Conservation (phyloP, 2,329 filamentous ascomycete genomes). For the Bipolaris zeicola region DNA sequence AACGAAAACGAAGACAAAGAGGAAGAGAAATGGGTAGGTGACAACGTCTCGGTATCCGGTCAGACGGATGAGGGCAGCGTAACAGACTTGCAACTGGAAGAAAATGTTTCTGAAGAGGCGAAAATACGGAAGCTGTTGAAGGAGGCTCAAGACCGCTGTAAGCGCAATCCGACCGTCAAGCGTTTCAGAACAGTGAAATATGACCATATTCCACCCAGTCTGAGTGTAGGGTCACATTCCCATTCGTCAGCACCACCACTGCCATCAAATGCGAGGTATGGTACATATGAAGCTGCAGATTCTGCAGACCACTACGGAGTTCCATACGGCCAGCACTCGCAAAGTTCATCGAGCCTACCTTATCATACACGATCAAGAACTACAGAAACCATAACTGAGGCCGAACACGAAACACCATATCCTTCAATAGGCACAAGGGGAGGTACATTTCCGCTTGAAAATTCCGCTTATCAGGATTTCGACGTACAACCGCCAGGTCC, state of each 20-base stretch:
- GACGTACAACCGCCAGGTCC: too few relatives aligned
- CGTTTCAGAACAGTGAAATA: constrained; percentile 25
- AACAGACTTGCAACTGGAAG: constrained; percentile 23
- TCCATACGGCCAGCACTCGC: background rate
- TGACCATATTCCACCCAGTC: constrained; percentile 4
- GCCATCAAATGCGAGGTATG: background rate
- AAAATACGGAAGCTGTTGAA: constrained; percentile 32
- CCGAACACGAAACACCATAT: background rate
- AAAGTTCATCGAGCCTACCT: background rate
- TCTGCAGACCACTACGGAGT: background rate
- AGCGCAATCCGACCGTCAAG: constrained; percentile 29
- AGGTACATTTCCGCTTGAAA: background rate
- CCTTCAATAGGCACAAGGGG: background rate
- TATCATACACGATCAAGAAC: background rate
- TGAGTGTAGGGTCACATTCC: background rate
- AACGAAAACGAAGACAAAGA: background rate
- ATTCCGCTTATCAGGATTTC: too few relatives aligned
- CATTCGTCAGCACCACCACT: background rate
- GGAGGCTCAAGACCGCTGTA: constrained; percentile 26
- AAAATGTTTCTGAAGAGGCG: constrained; percentile 20
- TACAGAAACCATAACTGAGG: background rate
- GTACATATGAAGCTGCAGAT: background rate
- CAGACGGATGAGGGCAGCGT: constrained; percentile 26
- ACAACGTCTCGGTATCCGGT: constrained; percentile 14
- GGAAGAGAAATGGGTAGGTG: constrained; percentile 24